These are phyloP conservation scores for Umbilicus rupestris DNA, from an alignment of 164 flowering plant genomes.

Conservation along the genomic window DNA sequence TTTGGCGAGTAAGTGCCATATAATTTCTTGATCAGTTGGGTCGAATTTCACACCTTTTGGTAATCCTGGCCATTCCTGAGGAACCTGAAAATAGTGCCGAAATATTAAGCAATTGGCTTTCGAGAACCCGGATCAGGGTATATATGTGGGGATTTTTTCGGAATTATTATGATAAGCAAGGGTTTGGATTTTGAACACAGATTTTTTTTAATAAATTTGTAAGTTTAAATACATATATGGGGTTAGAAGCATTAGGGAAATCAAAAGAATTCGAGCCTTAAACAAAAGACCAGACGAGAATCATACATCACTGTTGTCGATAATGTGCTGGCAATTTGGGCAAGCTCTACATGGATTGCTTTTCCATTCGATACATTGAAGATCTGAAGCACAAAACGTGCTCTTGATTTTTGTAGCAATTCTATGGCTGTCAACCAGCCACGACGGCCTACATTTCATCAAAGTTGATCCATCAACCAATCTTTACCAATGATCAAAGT, in stretches of 20 bases:
- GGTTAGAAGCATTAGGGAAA: too few species aligned
- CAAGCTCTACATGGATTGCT: slow-evolving; percentile 82
- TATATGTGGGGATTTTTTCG: neutral
- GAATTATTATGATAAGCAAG: neutral
- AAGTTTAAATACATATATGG: too few species aligned
- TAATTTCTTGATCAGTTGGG: slow-evolving; percentile 83
- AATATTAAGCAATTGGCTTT: neutral
- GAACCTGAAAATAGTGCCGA: slow-evolving; percentile 16
- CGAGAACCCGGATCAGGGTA: neutral
- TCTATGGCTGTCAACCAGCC: slow-evolving; percentile 80
- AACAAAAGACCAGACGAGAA: neutral
- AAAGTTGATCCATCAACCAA: too few species aligned
- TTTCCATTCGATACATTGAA: slow-evolving; percentile 41
- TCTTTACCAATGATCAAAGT: too few species aligned
- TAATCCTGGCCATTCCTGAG: slow-evolving; percentile 78
- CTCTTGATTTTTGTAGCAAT: slow-evolving; percentile 84
- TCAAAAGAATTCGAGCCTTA: neutral
- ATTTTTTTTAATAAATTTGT: too few species aligned
- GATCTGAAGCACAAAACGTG: slow-evolving; percentile 45
- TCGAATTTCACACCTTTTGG: slow-evolving; percentile 94
- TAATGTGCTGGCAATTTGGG: slow-evolving; percentile 59
- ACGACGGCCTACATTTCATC: slow-evolving; percentile 51
- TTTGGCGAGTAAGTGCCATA: slow-evolving; percentile 78
- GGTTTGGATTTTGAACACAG: too few species aligned
- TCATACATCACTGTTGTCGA: slow-evolving; percentile 61